Evolutionary conservation across 2,329 filamentous ascomycete species (phyloP), one percentile per base, ranked within the genome.

Genomic region (Erysiphe pulchra): DNA sequence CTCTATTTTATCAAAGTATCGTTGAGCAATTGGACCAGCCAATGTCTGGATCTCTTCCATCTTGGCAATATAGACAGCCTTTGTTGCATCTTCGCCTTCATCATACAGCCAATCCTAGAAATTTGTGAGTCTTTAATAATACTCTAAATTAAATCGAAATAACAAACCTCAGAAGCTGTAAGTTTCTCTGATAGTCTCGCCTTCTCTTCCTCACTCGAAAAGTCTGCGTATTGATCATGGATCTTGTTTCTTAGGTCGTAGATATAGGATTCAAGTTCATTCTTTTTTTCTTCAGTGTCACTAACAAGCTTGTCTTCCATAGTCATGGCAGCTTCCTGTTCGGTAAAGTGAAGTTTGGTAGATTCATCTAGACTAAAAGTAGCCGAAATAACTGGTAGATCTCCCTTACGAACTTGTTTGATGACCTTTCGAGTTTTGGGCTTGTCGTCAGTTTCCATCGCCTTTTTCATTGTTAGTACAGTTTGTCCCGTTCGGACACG

Each of bases 261-360:
- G 65, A 95, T 94, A 66, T 80, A 92, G 20, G 83, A 77, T 71
- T 98, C 90, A 46, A 98, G 81, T 66, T 95, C 87, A 69, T 98
- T 98, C 83, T 95, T 98, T 76, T 92, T 92, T 69, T 95, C 85
- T 61, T 95, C 90, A 34, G 90, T 98, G 62, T 95, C 90, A 55
- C 82, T 83, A 47, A 98, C 86, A 48, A 95, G 78, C 73, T 95
- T 98, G 68, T 98, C 90, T 64, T 94, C 85, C 75, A 92, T 87
- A 55, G 85, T 75, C 90, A 98, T 95, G 55, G 76, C 61, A 53
- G 77, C 71, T 67, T 98, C 90, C 62, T 78, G 77, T 71, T 98
- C 90, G 44, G 70, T 64, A 52, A 77, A 68, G n/a, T 67, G 58
- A 50, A 75, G 66, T 69, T 81, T 87, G 59, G 67, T 60, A 14